phyloP scores from a whole-genome alignment of 305 asterid genomes.

The Rubia occidens region DNA sequence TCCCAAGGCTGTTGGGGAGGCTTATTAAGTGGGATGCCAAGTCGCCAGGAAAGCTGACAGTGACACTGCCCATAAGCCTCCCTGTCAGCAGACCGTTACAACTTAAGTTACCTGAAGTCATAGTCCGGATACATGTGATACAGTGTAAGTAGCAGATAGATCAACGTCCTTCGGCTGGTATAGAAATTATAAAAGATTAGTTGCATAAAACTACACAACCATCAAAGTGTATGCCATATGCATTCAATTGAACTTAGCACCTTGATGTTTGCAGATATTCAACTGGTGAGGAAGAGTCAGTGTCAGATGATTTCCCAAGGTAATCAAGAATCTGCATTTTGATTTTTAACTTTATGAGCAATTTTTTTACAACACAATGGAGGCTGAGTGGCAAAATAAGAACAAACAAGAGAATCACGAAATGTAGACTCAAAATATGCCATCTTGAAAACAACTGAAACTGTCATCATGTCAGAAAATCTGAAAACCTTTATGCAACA shows the following conservation, averaged over 20 bases:
- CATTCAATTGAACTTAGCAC: slow-evolving; percentile 35
- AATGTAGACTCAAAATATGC: background rate
- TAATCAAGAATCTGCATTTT: slow-evolving; percentile 59
- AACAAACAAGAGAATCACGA: background rate
- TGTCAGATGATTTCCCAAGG: slow-evolving; percentile 71
- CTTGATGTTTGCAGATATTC: slow-evolving; percentile 76
- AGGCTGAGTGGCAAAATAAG: background rate
- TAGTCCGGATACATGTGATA: slow-evolving; percentile 92
- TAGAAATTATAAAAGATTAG: slow-evolving; percentile 16
- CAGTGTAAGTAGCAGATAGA: slow-evolving; percentile 83
- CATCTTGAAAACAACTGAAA: background rate
- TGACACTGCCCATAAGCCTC: slow-evolving; percentile 98
- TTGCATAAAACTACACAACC: background rate
- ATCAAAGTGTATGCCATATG: slow-evolving; percentile 5
- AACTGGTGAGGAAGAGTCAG: slow-evolving; percentile 74
- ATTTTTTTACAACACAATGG: background rate
- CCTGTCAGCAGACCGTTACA: slow-evolving; percentile 26
- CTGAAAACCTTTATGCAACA: background rate
- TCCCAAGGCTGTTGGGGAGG: slow-evolving; percentile 69
- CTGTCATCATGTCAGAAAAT: background rate
- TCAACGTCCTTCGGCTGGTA: slow-evolving; percentile 86
- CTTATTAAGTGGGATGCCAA: slow-evolving; percentile 85
- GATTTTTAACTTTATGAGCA: background rate
- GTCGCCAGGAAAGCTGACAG: slow-evolving; percentile 97
- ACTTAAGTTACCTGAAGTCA: slow-evolving; percentile 81